phyloP scores from a whole-genome alignment of 208 protist species.

The Acanthamoeba royreba region DNA sequence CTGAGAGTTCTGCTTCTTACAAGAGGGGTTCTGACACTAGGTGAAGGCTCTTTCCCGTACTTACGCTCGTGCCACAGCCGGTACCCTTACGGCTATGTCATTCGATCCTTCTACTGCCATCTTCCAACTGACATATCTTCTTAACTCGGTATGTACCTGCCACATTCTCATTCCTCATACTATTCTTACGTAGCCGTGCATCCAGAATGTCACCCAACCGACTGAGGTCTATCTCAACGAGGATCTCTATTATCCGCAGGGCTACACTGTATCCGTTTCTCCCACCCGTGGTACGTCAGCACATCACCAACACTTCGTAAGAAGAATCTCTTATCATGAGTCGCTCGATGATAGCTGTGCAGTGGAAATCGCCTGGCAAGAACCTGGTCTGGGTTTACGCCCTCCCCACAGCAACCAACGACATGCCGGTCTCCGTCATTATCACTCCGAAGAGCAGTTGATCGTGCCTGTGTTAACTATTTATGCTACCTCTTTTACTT shows the following conservation, averaged over 20 bases:
- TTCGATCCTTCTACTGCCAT: constrained; percentile 47
- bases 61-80: constrained; percentile 60
- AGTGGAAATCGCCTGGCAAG: neutral
- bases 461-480: too few species aligned
- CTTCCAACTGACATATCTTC: constrained; percentile 53
- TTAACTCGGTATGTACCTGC: neutral
- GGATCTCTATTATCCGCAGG: constrained; percentile 60
- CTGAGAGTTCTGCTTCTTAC: neutral
- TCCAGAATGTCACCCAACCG: constrained; percentile 49
- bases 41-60: constrained; percentile 57
- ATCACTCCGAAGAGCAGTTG: constrained; percentile 20
- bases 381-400: neutral
- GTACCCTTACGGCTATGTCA: constrained; percentile 2
- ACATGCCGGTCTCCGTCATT: neutral
- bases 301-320: too few species aligned
- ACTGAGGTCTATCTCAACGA: constrained; percentile 73
- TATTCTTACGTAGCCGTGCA: too few species aligned
- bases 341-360: neutral
- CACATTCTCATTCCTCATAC: neutral
- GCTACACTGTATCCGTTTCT: constrained; percentile 43
- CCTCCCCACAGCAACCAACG: neutral
- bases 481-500: too few species aligned
- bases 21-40: constrained; percentile 15
- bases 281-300: too few species aligned
- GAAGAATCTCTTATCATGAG: too few species aligned